phyloP scores from a whole-genome alignment of 2,329 filamentous ascomycete genomes.

The Colletotrichum truncatum region DNA sequence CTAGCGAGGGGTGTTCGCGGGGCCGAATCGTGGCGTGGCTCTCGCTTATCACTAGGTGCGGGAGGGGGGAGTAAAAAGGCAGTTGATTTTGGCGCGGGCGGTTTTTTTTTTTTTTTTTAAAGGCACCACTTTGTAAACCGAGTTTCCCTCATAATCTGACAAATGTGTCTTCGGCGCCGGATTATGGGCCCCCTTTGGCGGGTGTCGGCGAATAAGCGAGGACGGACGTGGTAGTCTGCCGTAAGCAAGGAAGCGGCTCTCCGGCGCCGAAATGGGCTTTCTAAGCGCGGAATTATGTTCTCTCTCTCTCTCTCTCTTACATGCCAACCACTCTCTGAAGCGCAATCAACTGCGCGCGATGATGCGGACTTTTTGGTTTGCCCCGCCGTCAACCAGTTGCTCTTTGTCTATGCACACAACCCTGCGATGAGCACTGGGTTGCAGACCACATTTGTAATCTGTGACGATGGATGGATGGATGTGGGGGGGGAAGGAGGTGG shows the following conservation, averaged over 20 bases:
- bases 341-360: too few species aligned
- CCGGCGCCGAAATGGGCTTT: constrained; percentile 1
- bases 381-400: not conserved
- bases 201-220: too few species aligned
- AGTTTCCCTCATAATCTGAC: not conserved
- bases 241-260: not conserved
- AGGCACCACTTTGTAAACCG: too few species aligned
- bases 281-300: too few species aligned
- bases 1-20: not conserved
- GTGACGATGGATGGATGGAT: constrained; percentile 1
- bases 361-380: too few species aligned
- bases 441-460: constrained; percentile 27
- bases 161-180: not conserved
- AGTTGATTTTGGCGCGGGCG: not conserved
- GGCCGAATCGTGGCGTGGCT: not conserved
- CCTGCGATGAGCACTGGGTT: not conserved
- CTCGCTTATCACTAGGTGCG: not conserved
- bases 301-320: too few species aligned
- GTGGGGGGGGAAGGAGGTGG: not conserved
- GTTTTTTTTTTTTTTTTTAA: too few species aligned
- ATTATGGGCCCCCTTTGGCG: not conserved
- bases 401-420: too few species aligned
- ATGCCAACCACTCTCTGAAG: too few species aligned
- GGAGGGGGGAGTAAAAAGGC: not conserved
- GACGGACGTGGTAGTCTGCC: not conserved